Conservation (phyloP, 306 rosid genomes). For the Cicer judaicum region DNA sequence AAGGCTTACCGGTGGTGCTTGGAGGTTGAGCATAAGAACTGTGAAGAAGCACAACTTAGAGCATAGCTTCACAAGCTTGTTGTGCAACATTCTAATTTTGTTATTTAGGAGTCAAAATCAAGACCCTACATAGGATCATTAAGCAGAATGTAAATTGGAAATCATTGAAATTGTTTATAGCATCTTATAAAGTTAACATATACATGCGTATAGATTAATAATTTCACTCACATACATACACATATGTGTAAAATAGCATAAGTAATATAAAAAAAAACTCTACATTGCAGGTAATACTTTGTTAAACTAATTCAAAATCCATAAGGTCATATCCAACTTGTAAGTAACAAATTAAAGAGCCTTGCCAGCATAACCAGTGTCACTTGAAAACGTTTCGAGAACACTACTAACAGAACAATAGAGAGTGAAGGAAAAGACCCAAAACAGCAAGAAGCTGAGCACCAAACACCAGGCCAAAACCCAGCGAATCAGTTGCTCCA, state of each 20-base stretch:
- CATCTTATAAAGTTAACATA: background rate
- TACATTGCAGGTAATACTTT: background rate
- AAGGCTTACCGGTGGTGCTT: background rate
- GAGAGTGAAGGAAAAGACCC: background rate
- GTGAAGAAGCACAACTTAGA: background rate
- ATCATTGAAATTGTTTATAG: background rate
- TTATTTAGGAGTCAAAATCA: background rate
- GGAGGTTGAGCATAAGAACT: background rate
- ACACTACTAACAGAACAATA: background rate
- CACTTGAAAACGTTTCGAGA: background rate
- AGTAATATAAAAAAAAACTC: background rate
- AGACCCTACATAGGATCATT: background rate
- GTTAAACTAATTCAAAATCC: background rate
- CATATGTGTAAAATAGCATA: background rate
- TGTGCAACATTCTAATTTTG: conserved; percentile 11
- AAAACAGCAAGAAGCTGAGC: background rate
- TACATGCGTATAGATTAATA: background rate
- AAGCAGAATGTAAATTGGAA: background rate
- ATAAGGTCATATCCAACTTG: background rate
- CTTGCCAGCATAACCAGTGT: background rate
- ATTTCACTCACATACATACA: background rate
- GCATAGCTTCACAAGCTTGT: conserved; percentile 4
- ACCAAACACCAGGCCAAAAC: background rate
- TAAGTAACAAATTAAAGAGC: background rate
- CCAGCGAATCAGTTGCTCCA: background rate